Conservation (phyloP, 148 eudicot species). For the Rhododendron ferrugineum region DNA sequence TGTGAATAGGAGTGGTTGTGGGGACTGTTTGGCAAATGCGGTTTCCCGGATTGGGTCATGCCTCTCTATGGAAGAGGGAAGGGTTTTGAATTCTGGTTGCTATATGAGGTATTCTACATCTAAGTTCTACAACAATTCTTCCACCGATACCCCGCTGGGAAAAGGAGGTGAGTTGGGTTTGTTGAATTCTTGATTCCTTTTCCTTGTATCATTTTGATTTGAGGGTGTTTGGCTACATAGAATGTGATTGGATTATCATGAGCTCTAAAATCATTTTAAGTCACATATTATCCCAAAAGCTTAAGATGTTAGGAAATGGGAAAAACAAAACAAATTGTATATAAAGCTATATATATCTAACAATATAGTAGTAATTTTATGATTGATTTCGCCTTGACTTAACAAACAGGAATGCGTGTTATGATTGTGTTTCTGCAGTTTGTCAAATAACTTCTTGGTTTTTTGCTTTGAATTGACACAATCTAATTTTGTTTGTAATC, state of each 20-base stretch:
- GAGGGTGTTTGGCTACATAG: neutral
- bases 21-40: constrained; percentile 31
- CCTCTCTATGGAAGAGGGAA: constrained; percentile 30
- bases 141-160: neutral
- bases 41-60: constrained; percentile 22
- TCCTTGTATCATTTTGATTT: neutral
- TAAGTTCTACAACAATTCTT: constrained; percentile 33
- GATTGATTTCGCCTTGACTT: neutral
- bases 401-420: neutral
- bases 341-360: no score
- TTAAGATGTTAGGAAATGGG: no score
- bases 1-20: constrained; percentile 34
- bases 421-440: neutral
- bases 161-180: constrained; percentile 20
- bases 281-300: no score
- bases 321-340: no score
- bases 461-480: neutral
- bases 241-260: neutral
- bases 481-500: neutral
- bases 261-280: neutral
- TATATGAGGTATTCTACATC: constrained; percentile 43
- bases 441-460: neutral
- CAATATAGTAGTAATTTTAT: neutral
- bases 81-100: constrained; percentile 50
- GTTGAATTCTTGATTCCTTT: neutral